phyloP scores from a whole-genome alignment of 2,329 filamentous ascomycete genomes.

The Trichoderma guizhouense region DNA sequence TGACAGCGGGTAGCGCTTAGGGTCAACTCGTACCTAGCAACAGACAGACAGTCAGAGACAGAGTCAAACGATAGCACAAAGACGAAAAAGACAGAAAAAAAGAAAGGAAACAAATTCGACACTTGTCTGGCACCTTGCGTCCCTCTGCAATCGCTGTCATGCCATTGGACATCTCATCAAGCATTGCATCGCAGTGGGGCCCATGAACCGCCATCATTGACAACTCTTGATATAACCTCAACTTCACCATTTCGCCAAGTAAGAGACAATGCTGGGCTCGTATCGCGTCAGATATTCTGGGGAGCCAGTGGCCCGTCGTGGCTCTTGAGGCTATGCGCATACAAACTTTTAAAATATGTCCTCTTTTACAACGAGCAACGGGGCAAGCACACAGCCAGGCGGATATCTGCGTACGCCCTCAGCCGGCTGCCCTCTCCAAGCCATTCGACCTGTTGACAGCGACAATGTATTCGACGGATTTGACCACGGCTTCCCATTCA shows the following conservation, averaged over 20 bases:
- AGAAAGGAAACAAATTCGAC: constrained; percentile 40
- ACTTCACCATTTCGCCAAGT: constrained; percentile 2
- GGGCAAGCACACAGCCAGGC: neutral
- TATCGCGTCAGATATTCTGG: neutral
- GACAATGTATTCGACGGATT: neutral
- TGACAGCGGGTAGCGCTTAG: constrained; percentile 59
- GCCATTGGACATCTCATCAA: constrained; percentile 19
- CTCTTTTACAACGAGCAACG: neutral
- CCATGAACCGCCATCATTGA: constrained; percentile 6
- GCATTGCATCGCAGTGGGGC: constrained; percentile 10
- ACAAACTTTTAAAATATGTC: neutral
- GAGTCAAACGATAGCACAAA: constrained; percentile 69
- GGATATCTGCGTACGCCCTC: constrained; percentile 2
- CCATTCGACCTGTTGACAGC: neutral
- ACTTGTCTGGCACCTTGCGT: constrained; percentile 22
- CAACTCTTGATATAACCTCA: constrained; percentile 9
- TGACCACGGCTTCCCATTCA: neutral
- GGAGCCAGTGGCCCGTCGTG: neutral
- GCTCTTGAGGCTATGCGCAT: neutral
- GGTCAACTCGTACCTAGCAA: constrained; percentile 66
- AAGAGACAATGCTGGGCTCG: constrained; percentile 10
- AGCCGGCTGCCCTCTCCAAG: neutral
- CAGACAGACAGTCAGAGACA: constrained; percentile 38
- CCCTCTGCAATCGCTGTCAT: constrained; percentile 33
- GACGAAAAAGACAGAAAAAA: constrained; percentile 30